Percentiles rank a stretch among this genome's conserved stretches.
These are phyloP conservation scores for Chytriomyces hyalinus DNA, from an alignment of 192 early-diverging fungal genomes.

Conservation along the genomic window DNA sequence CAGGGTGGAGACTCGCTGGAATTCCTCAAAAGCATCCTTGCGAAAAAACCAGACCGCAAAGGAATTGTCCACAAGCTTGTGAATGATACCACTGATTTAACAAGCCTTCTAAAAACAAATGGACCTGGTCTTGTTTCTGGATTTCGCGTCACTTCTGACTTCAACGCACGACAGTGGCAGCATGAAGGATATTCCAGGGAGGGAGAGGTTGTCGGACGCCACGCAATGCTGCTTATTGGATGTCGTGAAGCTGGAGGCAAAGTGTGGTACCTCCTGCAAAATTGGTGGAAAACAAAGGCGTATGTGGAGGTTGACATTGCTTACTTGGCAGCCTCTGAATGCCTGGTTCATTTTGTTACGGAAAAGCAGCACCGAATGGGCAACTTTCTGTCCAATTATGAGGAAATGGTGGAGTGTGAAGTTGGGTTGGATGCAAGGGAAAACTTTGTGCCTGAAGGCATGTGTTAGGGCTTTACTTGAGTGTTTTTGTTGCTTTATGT, in stretches of 20 bases:
- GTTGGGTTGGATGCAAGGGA: too few species aligned
- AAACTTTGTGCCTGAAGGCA: too few species aligned
- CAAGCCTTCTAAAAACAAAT: background rate
- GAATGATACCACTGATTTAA: background rate
- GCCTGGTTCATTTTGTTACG: background rate
- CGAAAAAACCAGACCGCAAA: too few species aligned
- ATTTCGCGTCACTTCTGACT: background rate
- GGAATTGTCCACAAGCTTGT: too few species aligned
- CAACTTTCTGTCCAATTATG: background rate
- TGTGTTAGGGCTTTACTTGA: too few species aligned
- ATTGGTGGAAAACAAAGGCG: background rate
- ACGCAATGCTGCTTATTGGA: background rate
- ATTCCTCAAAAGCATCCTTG: too few species aligned
- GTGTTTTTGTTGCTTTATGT: too few species aligned
- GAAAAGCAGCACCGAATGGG: background rate
- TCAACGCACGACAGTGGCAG: background rate
- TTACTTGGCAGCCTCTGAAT: background rate
- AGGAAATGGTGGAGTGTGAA: background rate
- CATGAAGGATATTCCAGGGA: background rate
- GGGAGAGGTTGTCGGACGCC: background rate
- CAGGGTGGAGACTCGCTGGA: too few species aligned
- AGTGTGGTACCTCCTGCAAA: background rate
- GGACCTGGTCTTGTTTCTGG: constrained; percentile 3
- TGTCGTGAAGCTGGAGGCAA: background rate
- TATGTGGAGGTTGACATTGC: background rate